Percentiles rank a stretch among this genome's conserved stretches.
These are phyloP conservation scores for Exutisphaerella laricina DNA, from an alignment of 2,329 filamentous ascomycete genomes.

Conservation along the genomic window DNA sequence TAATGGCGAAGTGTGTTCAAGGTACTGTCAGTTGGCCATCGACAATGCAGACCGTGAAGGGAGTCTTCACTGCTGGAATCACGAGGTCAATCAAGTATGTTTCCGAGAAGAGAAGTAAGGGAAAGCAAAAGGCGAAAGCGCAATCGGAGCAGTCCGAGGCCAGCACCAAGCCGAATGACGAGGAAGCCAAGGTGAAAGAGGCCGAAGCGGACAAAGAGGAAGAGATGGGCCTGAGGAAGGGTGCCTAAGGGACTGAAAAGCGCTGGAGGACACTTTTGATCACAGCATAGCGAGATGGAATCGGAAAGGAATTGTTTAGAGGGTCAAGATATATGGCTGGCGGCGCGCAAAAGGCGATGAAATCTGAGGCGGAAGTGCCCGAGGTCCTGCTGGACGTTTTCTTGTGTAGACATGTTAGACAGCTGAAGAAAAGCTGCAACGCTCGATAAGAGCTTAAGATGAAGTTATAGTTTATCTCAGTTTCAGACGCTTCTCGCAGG, in stretches of 20 bases:
- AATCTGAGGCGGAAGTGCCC: too few species aligned
- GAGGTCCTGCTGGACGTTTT: too few species aligned
- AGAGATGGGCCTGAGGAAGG: neutral
- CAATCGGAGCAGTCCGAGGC: neutral
- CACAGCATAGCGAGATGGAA: neutral
- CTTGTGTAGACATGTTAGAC: too few species aligned
- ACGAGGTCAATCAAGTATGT: constrained; percentile 67
- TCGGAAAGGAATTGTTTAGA: neutral
- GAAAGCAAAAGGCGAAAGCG: constrained; percentile 24
- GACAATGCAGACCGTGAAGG: constrained; percentile 80
- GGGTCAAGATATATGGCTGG: too few species aligned
- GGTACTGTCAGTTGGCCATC: constrained; percentile 92
- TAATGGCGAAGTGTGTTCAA: constrained; percentile 70
- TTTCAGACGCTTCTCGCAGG: too few species aligned
- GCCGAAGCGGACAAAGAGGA: neutral
- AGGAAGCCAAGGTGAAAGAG: neutral
- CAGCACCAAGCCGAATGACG: neutral
- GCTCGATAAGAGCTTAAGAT: too few species aligned
- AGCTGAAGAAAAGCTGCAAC: too few species aligned
- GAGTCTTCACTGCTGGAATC: constrained; percentile 71
- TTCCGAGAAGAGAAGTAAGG: constrained; percentile 63
- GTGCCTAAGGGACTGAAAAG: neutral
- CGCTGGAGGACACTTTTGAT: neutral
- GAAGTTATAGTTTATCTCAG: too few species aligned
- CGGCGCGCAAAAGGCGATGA: too few species aligned